Evolutionary conservation across 2,329 filamentous ascomycete species (phyloP).

Genomic region (Trichophyton verrucosum): DNA sequence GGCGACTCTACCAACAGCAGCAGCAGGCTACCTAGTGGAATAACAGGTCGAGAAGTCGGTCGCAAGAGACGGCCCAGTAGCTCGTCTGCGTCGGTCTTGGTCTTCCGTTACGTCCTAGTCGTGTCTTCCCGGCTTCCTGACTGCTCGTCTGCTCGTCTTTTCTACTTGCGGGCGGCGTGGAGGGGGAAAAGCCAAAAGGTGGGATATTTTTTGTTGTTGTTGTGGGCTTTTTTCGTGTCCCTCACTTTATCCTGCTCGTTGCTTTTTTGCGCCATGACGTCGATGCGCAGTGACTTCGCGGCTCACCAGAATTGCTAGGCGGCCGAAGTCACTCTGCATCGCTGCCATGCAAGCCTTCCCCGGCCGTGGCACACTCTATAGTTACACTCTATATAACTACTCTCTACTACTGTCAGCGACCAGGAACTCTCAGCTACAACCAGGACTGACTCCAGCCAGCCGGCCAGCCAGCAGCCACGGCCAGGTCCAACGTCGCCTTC

Average conservation of each 20-base stretch:
- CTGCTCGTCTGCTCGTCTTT: no score
- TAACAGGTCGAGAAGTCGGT: no score
- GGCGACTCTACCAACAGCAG: neutral
- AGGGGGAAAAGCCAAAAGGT: neutral
- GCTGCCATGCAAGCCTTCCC: neutral
- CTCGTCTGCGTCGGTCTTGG: neutral
- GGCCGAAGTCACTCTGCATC: neutral
- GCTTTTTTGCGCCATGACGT: neutral
- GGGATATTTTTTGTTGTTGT: neutral
- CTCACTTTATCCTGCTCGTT: neutral
- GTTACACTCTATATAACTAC: no score
- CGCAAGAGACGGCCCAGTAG: neutral
- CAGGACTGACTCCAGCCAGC: no score
- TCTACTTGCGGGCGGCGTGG: no score
- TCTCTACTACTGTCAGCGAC: no score
- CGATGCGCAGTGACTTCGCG: neutral
- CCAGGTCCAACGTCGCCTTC: no score
- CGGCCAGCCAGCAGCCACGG: no score
- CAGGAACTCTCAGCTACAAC: no score
- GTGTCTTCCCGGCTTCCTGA: no score
- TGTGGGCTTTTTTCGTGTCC: neutral
- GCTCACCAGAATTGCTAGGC: neutral
- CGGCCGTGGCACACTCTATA: no score
- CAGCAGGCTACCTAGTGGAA: neutral
- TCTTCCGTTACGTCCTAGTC: no score